phyloP scores from a whole-genome alignment of 139 green algal species.

The Deuterostichococcus epilithicus region DNA sequence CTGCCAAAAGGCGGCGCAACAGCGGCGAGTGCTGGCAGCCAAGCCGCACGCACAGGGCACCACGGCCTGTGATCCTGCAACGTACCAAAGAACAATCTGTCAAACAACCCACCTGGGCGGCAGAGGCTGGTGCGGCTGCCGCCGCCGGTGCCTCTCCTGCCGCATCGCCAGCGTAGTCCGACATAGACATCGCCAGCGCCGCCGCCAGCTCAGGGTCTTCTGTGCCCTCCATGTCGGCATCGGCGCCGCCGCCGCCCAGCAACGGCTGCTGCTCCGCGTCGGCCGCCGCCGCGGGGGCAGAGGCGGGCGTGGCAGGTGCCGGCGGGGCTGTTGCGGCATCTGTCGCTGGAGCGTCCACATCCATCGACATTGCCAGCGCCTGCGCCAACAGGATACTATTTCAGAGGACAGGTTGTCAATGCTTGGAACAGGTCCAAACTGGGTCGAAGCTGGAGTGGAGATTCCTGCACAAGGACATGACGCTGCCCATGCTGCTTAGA shows the following conservation, averaged over 20 bases:
- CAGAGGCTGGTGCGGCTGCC: too few relatives aligned
- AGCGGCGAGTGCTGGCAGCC: too few relatives aligned
- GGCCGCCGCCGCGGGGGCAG: slow-evolving; percentile 20
- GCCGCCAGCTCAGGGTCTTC: slow-evolving; percentile 63
- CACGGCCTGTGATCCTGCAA: too few relatives aligned
- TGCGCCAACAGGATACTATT: slow-evolving; percentile 19
- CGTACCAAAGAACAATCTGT: too few relatives aligned
- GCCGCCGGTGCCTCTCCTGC: background rate
- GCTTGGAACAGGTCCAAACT: too few relatives aligned
- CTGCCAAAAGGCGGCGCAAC: too few relatives aligned
- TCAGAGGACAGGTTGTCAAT: too few relatives aligned
- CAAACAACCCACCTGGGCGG: background rate
- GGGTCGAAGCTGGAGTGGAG: too few relatives aligned
- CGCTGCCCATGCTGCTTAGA: too few relatives aligned
- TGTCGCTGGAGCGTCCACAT: slow-evolving; percentile 33
- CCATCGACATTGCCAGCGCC: slow-evolving; percentile 93
- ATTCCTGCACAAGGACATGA: too few relatives aligned
- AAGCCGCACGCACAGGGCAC: too few relatives aligned
- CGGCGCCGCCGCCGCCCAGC: slow-evolving; percentile 15
- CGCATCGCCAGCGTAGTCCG: slow-evolving; percentile 1
- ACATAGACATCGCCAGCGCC: slow-evolving; percentile 65
- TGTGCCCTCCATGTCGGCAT: slow-evolving; percentile 28
- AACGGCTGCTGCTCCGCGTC: slow-evolving; percentile 11
- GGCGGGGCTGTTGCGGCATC: background rate
- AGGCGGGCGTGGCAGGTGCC: slow-evolving; percentile 4